Evolutionary conservation across 2,329 filamentous ascomycete genomes (phyloP).

Genomic region (Byssoonygena ceratinophila): DNA sequence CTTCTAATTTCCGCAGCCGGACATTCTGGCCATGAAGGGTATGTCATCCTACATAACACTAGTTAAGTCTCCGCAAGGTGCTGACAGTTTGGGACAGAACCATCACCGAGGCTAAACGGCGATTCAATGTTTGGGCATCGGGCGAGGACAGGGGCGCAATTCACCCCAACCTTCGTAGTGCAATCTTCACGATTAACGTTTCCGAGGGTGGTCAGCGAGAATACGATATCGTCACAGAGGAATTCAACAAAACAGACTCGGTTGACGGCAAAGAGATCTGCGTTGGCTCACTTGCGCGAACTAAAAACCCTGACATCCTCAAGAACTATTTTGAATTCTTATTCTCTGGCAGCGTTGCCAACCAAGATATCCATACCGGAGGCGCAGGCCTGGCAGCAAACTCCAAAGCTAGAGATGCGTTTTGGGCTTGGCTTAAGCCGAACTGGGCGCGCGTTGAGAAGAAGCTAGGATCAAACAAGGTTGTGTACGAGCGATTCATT

Average conservation of each 20-base stretch:
- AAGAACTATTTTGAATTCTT: slow-evolving; percentile 59
- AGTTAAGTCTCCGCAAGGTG: slow-evolving; percentile 5
- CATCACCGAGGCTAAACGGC: slow-evolving; percentile 61
- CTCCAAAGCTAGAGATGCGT: slow-evolving; percentile 56
- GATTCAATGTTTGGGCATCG: slow-evolving; percentile 68
- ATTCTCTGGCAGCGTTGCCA: slow-evolving; percentile 72
- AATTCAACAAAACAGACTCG: slow-evolving; percentile 71
- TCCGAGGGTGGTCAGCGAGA: slow-evolving; percentile 61
- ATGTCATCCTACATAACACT: slow-evolving; percentile 28
- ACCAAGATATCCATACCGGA: slow-evolving; percentile 78
- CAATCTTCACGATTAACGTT: slow-evolving; percentile 70
- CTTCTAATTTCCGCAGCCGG: slow-evolving; percentile 68
- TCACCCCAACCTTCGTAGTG: slow-evolving; percentile 67
- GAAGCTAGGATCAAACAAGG: slow-evolving; percentile 67
- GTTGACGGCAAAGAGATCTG: slow-evolving; percentile 87
- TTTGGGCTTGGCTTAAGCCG: slow-evolving; percentile 77
- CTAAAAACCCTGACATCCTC: slow-evolving; percentile 59
- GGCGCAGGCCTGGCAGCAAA: slow-evolving; percentile 64
- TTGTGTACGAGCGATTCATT: slow-evolving; percentile 82
- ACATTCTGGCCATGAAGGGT: slow-evolving; percentile 63
- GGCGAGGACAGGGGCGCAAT: slow-evolving; percentile 57
- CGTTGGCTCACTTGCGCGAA: slow-evolving; percentile 63
- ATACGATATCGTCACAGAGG: slow-evolving; percentile 65
- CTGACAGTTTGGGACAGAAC: slow-evolving; percentile 39
- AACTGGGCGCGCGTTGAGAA: slow-evolving; percentile 67